Evolutionary conservation across 495 filamentous ascomycete species (phyloP).

Genomic region (Pseudevernia furfuracea): DNA sequence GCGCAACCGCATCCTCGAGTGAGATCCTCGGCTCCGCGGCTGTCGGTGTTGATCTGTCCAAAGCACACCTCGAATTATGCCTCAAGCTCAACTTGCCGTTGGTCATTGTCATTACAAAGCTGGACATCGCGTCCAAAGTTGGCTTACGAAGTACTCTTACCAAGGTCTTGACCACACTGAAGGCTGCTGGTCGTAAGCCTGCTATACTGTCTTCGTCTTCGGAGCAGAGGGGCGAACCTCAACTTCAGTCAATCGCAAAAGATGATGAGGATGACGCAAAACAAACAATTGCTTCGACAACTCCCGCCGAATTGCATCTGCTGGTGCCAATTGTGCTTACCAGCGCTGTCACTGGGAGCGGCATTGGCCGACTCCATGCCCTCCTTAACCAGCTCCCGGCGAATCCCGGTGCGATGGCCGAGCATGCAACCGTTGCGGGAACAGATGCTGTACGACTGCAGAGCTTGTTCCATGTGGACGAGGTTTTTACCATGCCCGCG

Average conservation of each 20-base stretch:
- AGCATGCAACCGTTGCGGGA: not conserved
- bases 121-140: slow-evolving; percentile 71
- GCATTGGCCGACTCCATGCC: slow-evolving; percentile 73
- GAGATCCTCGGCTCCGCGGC: slow-evolving; percentile 46
- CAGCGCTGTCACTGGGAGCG: slow-evolving; percentile 77
- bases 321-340: slow-evolving; percentile 82
- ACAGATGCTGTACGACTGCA: not conserved
- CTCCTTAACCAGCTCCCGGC: slow-evolving; percentile 65
- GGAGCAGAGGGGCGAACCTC: slow-evolving; percentile 24
- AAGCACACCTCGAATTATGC: slow-evolving; percentile 81
- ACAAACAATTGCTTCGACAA: slow-evolving; percentile 38
- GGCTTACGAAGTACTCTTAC: slow-evolving; percentile 60
- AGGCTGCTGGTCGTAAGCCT: slow-evolving; percentile 64
- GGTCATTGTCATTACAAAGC: slow-evolving; percentile 78
- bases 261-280: slow-evolving; percentile 46
- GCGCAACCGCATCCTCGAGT: slow-evolving; percentile 33
- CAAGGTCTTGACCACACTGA: slow-evolving; percentile 68
- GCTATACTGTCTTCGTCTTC: slow-evolving; percentile 50
- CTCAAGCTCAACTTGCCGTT: slow-evolving; percentile 67
- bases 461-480: slow-evolving; percentile 79
- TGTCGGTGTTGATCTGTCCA: slow-evolving; percentile 57
- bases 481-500: slow-evolving; percentile 54
- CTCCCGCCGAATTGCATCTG: slow-evolving; percentile 39
- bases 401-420: not conserved
- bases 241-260: slow-evolving; percentile 36